Base-by-base conservation (phyloP, 2,329 filamentous ascomycete genomes). In the Colletotrichum horii region DNA sequence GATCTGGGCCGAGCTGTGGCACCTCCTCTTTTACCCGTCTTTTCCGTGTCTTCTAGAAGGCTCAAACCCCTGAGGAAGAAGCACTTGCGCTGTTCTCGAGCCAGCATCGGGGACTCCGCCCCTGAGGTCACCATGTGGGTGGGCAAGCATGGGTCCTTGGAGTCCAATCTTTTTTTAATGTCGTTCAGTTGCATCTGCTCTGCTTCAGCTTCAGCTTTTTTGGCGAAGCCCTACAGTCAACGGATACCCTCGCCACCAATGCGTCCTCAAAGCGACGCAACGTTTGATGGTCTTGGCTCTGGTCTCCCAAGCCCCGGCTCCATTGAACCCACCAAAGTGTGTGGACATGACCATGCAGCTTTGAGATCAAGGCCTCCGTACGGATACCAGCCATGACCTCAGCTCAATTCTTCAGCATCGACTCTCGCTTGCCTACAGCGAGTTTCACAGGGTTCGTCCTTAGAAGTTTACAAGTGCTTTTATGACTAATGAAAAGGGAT, bases 21-120 rank as follows among this genome's bases (percentile, higher is more conserved):
- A 60, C 74, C 74, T 76, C 74, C 70, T 74, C 74, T 69, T 73
- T 68, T 76, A 76, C 65, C 74, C 74, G 70, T 36, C 64, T 58
- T 56, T 76, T 76, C 64, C 64, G 74, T 74, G 74, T 48, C 70
- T 76, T 76, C 74, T 76, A 76, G 74, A 76, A 76, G 58, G 34
- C 64, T 19, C 26, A 73, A 26, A 38, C 58, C 73, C 69, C 64
- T 74, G 70, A 34, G 34, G 22, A 69, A 73, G 58, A 67, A 72
- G 64, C 69, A 32, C 26, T 48, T 32, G 28, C 32, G 32, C 32
- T n/a, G 28, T 74, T 65, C 64, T 75, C 34, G 58, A 58, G 70
- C 70, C 70, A 73, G 34, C 48, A 69, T 73, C 64, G 74, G 74
- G 48, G 70, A 58, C 73, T 68, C 69, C 69, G 62, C 73, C 64